Percentiles rank a stretch among this genome's conserved stretches.
Evolutionary conservation across 805 yeast species (phyloP).

Genomic region (Alloascoidea hylecoeti): DNA sequence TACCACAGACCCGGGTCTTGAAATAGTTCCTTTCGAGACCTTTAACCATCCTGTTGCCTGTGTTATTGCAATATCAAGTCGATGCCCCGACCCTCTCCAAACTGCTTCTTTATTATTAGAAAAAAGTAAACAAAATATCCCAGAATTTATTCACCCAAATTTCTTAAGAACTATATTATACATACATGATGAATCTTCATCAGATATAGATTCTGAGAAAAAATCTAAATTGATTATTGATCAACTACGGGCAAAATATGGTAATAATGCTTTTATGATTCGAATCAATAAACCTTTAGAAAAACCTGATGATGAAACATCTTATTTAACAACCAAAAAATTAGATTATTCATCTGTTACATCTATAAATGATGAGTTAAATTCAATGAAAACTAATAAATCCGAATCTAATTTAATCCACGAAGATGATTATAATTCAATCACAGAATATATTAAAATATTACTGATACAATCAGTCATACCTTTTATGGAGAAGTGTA

Average conservation of each 20-base stretch:
- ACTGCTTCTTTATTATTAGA: slow-evolving; percentile 37
- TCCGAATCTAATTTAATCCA: slow-evolving; percentile 5
- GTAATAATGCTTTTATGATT: slow-evolving; percentile 16
- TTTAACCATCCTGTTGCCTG: slow-evolving; percentile 80
- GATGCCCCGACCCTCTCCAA: slow-evolving; percentile 45
- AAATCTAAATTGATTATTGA: slow-evolving; percentile 23
- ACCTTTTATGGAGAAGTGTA: slow-evolving; percentile 78
- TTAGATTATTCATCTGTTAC: slow-evolving; percentile 19
- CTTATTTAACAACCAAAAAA: slow-evolving; percentile 6
- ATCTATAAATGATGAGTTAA: slow-evolving; percentile 33
- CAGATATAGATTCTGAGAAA: too few species aligned
- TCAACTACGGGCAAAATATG: slow-evolving; percentile 23
- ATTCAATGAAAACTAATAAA: slow-evolving; percentile 8
- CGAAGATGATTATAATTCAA: slow-evolving; percentile 21
- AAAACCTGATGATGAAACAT: slow-evolving; percentile 4
- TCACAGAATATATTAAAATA: slow-evolving; percentile 28
- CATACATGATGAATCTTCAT: slow-evolving; percentile 30
- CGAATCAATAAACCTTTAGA: slow-evolving; percentile 6
- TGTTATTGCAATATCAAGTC: slow-evolving; percentile 46
- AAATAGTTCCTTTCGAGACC: slow-evolving; percentile 66
- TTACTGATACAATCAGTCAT: slow-evolving; percentile 35
- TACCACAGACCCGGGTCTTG: too few species aligned
- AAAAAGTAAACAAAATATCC: slow-evolving; percentile 25
- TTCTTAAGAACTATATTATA: slow-evolving; percentile 40
- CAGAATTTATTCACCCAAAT: slow-evolving; percentile 52